These are phyloP conservation scores for Tulasnella sp. DNA, from an alignment of 768 basidiomycete genomes.

Conservation along the genomic window DNA sequence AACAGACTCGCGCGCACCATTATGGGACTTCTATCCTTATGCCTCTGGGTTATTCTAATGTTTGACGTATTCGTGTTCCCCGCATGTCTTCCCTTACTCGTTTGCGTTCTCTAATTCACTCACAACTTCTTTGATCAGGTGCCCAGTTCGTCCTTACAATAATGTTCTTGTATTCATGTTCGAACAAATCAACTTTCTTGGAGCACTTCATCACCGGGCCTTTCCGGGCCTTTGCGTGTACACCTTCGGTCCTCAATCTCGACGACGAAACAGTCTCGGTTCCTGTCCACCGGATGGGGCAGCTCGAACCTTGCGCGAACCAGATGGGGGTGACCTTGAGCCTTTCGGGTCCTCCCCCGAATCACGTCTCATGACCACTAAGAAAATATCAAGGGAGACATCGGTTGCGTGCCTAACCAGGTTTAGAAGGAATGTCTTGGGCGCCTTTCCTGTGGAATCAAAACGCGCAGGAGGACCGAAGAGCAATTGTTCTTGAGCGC, in stretches of 20 bases:
- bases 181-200: background rate
- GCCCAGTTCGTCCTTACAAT: background rate
- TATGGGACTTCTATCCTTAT: background rate
- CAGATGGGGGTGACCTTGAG: background rate
- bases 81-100: background rate
- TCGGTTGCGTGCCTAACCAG: background rate
- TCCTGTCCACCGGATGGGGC: background rate
- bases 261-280: background rate
- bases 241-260: background rate
- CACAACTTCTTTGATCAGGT: background rate
- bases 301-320: background rate
- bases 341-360: background rate
- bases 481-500: background rate
- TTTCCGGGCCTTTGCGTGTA: too few species aligned
- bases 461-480: background rate
- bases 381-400: background rate
- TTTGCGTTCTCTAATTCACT: background rate
- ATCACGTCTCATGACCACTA: background rate
- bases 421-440: background rate
- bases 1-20: background rate
- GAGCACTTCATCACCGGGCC: background rate
- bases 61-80: background rate
- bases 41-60: background rate
- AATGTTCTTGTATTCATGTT: background rate
- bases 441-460: background rate